Base-by-base conservation (phyloP, 2,329 filamentous ascomycete species). In the Diplodia mutila region DNA sequence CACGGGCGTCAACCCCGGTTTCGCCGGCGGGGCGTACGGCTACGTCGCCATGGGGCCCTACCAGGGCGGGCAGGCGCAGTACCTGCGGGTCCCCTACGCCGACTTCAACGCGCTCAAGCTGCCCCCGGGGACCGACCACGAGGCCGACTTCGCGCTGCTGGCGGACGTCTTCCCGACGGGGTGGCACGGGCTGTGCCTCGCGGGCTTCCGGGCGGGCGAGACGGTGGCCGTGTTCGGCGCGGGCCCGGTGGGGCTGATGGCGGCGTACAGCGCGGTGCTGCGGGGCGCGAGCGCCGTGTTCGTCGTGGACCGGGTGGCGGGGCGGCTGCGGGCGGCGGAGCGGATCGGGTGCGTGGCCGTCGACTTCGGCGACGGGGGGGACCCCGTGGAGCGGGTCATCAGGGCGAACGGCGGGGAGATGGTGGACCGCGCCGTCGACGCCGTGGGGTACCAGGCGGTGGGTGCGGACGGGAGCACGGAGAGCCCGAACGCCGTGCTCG, bases 31-130 rank as follows among this genome's bases (percentile, higher is more conserved):
- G 9, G 85, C 85, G 23, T 88, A 87, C 67, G 85, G 87, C 6
- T 87, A 90, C 71, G 87, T 90, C n/a, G 80, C 84, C 12, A 86
- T 87, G 86, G 86, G 87, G 0, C 81, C 81, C 1, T 85, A 84
- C 68, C 81, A 83, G 66, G 84, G 83, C 67, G 85, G 85, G 16
- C 86, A 89, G 73, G 89, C 88, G 2, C 87, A 90, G 73, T 90
- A 87, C 68, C 78, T 90, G 21, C 82, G 87, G 3, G 85, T 90
- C 1, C 89, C 89, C 0, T 90, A 86, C 67, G 89, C 88, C 1
- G 89, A 90, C 73, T 90, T 90, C 78, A 90, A 90, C 69, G 86
- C 85, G 6, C 76, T 91, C 37, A 85, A 85, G 65, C 78, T 91
- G 1, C 88, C 89, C 0, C 78, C 83, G 7, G 88, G 87, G 0